phyloP scores from a whole-genome alignment of 352 stramenopile genomes.

The Globisporangium parvum region DNA sequence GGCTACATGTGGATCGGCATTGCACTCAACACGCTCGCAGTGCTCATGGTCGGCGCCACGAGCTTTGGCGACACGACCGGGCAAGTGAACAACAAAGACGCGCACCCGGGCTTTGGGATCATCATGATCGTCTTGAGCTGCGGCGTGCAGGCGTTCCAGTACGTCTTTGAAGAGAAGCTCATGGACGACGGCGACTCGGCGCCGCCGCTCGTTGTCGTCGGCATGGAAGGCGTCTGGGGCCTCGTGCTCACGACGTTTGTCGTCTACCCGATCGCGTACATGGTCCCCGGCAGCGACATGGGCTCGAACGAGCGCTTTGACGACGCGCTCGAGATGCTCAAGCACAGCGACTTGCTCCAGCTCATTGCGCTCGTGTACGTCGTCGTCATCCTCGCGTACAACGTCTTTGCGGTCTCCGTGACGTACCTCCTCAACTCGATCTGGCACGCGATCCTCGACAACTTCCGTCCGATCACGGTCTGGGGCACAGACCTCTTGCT shows the following conservation, averaged over 20 bases:
- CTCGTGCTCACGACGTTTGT: constrained; percentile 90
- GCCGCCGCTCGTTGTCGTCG: constrained; percentile 90
- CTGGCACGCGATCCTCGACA: constrained; percentile 98
- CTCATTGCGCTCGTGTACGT: constrained; percentile 85
- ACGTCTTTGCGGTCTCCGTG: constrained; percentile 95
- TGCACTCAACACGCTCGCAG: constrained; percentile 90
- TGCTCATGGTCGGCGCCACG: constrained; percentile 91
- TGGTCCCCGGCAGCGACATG: constrained; percentile 89
- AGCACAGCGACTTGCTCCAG: constrained; percentile 58
- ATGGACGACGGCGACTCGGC: constrained; percentile 93
- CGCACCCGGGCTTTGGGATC: constrained; percentile 87
- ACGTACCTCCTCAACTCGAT: constrained; percentile 96
- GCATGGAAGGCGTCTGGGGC: constrained; percentile 97
- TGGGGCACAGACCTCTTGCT: constrained; percentile 94
- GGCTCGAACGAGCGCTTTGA: constrained; percentile 93
- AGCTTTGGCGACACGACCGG: constrained; percentile 84
- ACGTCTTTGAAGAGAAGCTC: constrained; percentile 98
- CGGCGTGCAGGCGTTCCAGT: constrained; percentile 93
- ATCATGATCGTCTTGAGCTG: constrained; percentile 93
- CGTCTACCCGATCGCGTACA: constrained; percentile 92
- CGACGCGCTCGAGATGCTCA: constrained; percentile 69
- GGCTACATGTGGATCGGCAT: constrained; percentile 97
- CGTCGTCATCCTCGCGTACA: constrained; percentile 93
- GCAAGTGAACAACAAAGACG: constrained; percentile 52
- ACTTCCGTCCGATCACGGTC: constrained; percentile 96